A percentile compares a stretch with the other conserved stretches of the same genome.
These are phyloP conservation scores for Aspergillus heteromorphus DNA, from an alignment of 495 filamentous ascomycete species.

Conservation along the genomic window DNA sequence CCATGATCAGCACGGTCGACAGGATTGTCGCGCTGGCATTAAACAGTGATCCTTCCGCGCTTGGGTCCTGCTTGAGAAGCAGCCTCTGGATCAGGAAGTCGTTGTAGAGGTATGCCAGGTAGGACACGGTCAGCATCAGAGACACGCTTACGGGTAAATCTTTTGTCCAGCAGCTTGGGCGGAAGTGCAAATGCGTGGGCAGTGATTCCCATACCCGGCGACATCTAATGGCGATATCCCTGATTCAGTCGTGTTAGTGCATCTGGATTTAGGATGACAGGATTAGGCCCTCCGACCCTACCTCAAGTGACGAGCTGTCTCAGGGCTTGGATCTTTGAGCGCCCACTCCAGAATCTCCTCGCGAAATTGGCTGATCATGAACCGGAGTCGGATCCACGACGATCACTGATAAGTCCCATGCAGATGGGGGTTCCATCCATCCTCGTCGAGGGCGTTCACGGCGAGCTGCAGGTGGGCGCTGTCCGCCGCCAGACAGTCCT, in stretches of 20 bases:
- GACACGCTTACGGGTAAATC: slow-evolving; percentile 16
- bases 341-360: slow-evolving; percentile 58
- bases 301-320: slow-evolving; percentile 23
- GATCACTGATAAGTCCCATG: slow-evolving; percentile 21
- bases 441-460: slow-evolving; percentile 31
- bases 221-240: slow-evolving; percentile 33
- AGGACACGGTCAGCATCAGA: slow-evolving; percentile 31
- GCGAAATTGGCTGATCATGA: slow-evolving; percentile 40
- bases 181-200: slow-evolving; percentile 33
- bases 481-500: slow-evolving; percentile 39
- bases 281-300: slow-evolving; percentile 1
- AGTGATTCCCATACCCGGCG: slow-evolving; percentile 28
- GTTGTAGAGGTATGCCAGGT: slow-evolving; percentile 38
- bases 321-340: slow-evolving; percentile 27
- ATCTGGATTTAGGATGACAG: neutral
- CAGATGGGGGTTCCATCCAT: slow-evolving; percentile 48
- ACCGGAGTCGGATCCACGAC: slow-evolving; percentile 41
- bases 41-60: slow-evolving; percentile 29
- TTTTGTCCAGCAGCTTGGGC: slow-evolving; percentile 20
- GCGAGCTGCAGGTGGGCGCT: slow-evolving; percentile 27
- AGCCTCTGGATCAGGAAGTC: slow-evolving; percentile 43
- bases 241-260: slow-evolving; percentile 7
- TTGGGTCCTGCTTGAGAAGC: slow-evolving; percentile 32
- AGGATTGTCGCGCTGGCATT: slow-evolving; percentile 33
- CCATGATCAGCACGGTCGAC: slow-evolving; percentile 33